phyloP scores from a whole-genome alignment of 2,329 filamentous ascomycete species.

The Cladophialophora carrionii region DNA sequence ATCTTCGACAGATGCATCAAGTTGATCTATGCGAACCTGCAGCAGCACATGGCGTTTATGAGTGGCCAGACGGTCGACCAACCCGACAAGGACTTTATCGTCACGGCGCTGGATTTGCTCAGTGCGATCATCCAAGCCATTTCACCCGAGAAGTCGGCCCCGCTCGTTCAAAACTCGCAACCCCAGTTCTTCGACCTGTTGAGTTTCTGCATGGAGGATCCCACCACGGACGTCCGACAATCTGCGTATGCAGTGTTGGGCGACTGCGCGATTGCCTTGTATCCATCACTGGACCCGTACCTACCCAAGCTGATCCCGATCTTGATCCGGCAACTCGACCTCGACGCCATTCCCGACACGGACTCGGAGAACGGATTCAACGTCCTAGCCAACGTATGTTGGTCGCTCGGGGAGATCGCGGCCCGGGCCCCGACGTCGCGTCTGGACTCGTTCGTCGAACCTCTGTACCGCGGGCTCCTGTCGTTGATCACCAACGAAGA shows the following conservation, averaged over 20 bases:
- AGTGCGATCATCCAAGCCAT: conserved; percentile 93
- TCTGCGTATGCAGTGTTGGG: conserved; percentile 94
- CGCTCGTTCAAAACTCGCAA: conserved; percentile 74
- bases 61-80: conserved; percentile 71
- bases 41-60: conserved; percentile 73
- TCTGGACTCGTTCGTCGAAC: conserved; percentile 68
- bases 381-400: conserved; percentile 97
- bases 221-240: conserved; percentile 88
- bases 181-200: conserved; percentile 89
- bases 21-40: conserved; percentile 88
- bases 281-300: conserved; percentile 74
- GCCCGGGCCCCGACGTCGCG: conserved; percentile 70
- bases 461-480: conserved; percentile 75
- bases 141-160: conserved; percentile 70
- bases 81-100: conserved; percentile 94
- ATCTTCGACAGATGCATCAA: conserved; percentile 87
- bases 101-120: conserved; percentile 90
- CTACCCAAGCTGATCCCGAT: conserved; percentile 74
- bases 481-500: conserved; percentile 83
- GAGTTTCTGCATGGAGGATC: conserved; percentile 88
- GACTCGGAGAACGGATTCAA: conserved; percentile 84
- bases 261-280: conserved; percentile 92
- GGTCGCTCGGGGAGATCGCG: conserved; percentile 91
- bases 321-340: conserved; percentile 83
- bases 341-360: conserved; percentile 75